phyloP scores from a whole-genome alignment of 2,329 filamentous ascomycete species.

The Botrytis medusae region DNA sequence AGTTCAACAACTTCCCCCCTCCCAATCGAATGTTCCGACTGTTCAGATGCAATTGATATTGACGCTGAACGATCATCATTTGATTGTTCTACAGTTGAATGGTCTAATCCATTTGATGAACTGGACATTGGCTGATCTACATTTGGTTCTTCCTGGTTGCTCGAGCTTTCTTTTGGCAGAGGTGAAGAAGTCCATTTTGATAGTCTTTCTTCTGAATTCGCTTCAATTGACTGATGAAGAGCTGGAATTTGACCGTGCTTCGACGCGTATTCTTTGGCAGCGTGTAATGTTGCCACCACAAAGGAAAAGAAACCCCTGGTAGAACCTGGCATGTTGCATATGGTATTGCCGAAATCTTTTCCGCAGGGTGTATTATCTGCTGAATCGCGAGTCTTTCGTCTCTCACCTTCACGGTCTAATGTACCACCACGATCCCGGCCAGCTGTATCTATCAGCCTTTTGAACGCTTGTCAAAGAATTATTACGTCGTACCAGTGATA shows the following conservation, averaged over 20 bases:
- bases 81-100: not conserved
- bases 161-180: not conserved
- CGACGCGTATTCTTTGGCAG: not conserved
- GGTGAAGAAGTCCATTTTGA: not conserved
- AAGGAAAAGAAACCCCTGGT: not conserved
- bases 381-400: not conserved
- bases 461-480: too few relatives aligned
- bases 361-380: not conserved
- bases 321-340: not conserved
- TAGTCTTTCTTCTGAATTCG: not conserved
- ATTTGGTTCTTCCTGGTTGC: not conserved
- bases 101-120: not conserved
- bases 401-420: not conserved
- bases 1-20: not conserved
- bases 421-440: too few relatives aligned
- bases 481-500: not conserved
- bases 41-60: not conserved
- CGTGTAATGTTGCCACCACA: not conserved
- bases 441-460: not conserved
- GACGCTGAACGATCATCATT: not conserved
- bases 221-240: not conserved
- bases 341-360: not conserved
- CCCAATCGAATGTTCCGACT: not conserved
- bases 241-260: not conserved
- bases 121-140: not conserved